A percentile compares a stretch with the other conserved stretches of the same genome.
Conservation (phyloP, 305 asterid genomes). For the Ilex paraguariensis region DNA sequence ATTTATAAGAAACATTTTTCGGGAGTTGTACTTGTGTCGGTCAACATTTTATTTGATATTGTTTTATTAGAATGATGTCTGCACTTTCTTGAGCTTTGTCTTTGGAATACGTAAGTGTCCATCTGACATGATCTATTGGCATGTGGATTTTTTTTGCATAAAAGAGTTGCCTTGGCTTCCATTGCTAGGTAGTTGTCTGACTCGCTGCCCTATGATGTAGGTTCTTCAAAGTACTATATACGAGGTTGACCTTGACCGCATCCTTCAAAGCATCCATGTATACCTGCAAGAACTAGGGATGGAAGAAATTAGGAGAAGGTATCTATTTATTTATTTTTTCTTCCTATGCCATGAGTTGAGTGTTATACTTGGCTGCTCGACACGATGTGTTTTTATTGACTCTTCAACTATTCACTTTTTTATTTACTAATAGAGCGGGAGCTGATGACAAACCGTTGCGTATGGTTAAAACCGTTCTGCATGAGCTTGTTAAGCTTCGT, state of each 20-base stretch:
- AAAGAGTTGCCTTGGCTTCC: not conserved
- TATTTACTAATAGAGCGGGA: constrained; percentile 65
- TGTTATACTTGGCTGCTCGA: not conserved
- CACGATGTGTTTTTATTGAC: not conserved
- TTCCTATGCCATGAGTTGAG: not conserved
- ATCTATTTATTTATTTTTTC: constrained; percentile 8
- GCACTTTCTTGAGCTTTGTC: no score
- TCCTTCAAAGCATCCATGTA: constrained; percentile 95
- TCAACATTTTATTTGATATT: no score
- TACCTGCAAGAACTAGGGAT: constrained; percentile 96
- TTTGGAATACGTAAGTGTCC: not conserved
- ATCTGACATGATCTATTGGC: not conserved
- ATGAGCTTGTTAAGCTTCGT: constrained; percentile 98
- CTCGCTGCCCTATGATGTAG: constrained; percentile 33
- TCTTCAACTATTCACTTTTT: constrained; percentile 5
- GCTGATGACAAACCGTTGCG: constrained; percentile 99
- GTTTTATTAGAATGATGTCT: no score
- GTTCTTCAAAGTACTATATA: constrained; percentile 92
- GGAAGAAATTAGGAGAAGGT: constrained; percentile 99
- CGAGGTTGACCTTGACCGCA: constrained; percentile 94
- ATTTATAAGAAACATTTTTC: no score
- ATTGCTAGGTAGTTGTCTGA: not conserved
- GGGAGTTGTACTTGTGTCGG: no score
- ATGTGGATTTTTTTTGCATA: no score
- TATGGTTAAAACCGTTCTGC: constrained; percentile 99